These are phyloP conservation scores for Boletus insuetus DNA, from an alignment of 768 basidiomycete species.

Conservation along the genomic window DNA sequence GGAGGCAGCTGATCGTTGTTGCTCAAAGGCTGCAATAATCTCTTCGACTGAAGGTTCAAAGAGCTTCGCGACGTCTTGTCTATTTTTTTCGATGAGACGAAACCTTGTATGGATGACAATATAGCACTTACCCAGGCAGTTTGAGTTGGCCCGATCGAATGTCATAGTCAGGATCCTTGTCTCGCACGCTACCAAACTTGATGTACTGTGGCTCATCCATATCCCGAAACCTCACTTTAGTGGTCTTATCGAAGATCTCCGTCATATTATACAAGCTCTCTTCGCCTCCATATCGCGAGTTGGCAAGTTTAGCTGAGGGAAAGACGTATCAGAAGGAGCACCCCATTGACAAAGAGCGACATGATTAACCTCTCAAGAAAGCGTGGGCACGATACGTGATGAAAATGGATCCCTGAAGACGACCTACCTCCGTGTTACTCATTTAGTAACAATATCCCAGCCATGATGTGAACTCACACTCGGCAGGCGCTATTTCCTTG, in stretches of 20 bases:
- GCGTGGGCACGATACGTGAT: slow-evolving; percentile 32
- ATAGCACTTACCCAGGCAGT: slow-evolving; percentile 30
- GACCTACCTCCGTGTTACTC: slow-evolving; percentile 24
- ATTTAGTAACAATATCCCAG: neutral
- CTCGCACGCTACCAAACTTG: slow-evolving; percentile 36
- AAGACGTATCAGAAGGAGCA: neutral
- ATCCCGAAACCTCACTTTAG: slow-evolving; percentile 39
- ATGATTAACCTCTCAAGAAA: slow-evolving; percentile 31
- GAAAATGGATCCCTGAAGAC: slow-evolving; percentile 38
- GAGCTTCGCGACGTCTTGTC: slow-evolving; percentile 9
- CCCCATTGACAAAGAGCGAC: neutral
- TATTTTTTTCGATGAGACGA: slow-evolving; percentile 32
- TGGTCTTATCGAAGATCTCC: slow-evolving; percentile 33
- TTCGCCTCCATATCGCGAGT: slow-evolving; percentile 27
- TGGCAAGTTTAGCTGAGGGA: slow-evolving; percentile 25
- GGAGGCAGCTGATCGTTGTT: slow-evolving; percentile 9
- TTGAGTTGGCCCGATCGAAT: slow-evolving; percentile 38
- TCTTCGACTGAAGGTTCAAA: slow-evolving; percentile 14
- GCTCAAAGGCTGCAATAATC: slow-evolving; percentile 13
- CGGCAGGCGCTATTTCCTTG: slow-evolving; percentile 35
- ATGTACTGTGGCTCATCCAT: slow-evolving; percentile 35
- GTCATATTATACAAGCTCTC: slow-evolving; percentile 32
- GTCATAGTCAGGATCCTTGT: slow-evolving; percentile 34
- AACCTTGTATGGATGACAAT: slow-evolving; percentile 25
- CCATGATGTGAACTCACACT: slow-evolving; percentile 21